Percentiles rank a stretch among this genome's conserved stretches.
Conservation (phyloP, 768 basidiomycete genomes). For the Mycena epipterygia region DNA sequence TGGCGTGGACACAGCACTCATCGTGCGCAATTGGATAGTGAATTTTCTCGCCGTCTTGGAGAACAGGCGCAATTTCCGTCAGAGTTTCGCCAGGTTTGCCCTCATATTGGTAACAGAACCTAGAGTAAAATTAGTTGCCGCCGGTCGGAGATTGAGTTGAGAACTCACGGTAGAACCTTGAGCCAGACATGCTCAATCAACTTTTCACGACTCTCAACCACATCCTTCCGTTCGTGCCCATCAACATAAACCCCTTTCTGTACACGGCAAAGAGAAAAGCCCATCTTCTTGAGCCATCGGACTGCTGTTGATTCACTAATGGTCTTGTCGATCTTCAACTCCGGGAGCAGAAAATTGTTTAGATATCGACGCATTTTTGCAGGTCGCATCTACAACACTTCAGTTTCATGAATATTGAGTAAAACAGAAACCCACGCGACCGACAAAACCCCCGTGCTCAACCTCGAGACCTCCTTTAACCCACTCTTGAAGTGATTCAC, state of each 20-base stretch:
- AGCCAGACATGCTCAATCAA: conserved; percentile 18
- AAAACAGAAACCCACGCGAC: background rate
- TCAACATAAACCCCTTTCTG: conserved; percentile 15
- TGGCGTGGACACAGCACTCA: conserved; percentile 18
- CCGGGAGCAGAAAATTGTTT: background rate
- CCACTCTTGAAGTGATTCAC: conserved; percentile 5
- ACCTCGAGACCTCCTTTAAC: conserved; percentile 4
- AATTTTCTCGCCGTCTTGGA: conserved; percentile 13
- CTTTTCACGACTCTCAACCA: conserved; percentile 11
- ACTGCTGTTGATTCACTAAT: conserved; percentile 3
- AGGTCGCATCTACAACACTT: background rate
- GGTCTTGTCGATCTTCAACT: background rate
- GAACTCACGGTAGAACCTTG: conserved; percentile 1
- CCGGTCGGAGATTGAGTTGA: background rate
- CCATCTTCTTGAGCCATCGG: conserved; percentile 4
- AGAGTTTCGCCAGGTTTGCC: background rate
- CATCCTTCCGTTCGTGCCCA: conserved; percentile 7
- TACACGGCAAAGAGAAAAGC: background rate
- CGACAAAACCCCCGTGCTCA: conserved; percentile 13
- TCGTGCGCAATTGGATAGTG: conserved; percentile 11
- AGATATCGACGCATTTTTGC: conserved; percentile 4
- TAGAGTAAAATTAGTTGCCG: background rate
- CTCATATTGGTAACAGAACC: conserved; percentile 13
- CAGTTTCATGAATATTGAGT: background rate
- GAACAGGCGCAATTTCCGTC: conserved; percentile 1